phyloP scores from a whole-genome alignment of 306 rosid species.

The Cucurbita moschata region DNA sequence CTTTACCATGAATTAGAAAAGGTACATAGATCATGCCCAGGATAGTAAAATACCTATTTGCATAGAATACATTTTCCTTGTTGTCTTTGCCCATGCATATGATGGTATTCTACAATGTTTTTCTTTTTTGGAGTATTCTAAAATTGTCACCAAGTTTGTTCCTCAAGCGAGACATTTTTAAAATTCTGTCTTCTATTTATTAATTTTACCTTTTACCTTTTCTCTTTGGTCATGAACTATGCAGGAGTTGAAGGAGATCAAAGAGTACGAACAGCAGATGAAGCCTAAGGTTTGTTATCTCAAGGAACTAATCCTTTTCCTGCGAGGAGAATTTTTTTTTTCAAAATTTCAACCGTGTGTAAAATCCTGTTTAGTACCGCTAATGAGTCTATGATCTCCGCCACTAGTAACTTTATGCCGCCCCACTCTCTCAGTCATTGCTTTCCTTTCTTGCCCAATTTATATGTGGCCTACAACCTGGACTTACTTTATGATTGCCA shows the following conservation, averaged over 20 bases:
- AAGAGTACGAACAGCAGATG: slow-evolving; percentile 72
- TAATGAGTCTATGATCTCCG: neutral
- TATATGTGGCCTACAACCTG: neutral
- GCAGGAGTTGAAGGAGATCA: slow-evolving; percentile 81
- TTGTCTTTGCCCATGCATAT: neutral
- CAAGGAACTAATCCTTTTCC: neutral
- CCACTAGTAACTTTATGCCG: neutral
- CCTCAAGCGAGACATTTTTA: neutral
- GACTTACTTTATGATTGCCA: neutral
- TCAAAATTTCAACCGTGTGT: neutral
- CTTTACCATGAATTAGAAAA: slow-evolving; percentile 45
- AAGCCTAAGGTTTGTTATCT: slow-evolving; percentile 60
- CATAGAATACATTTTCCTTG: neutral
- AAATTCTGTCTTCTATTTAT: slow-evolving; percentile 1
- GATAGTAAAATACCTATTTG: neutral
- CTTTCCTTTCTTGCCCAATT: neutral
- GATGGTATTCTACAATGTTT: neutral
- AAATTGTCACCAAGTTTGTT: neutral
- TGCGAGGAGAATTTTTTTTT: neutral
- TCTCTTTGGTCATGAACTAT: slow-evolving; percentile 15
- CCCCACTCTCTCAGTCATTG: neutral
- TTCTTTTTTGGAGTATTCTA: neutral
- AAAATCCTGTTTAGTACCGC: neutral
- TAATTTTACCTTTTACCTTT: neutral
- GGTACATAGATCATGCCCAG: slow-evolving; percentile 24